phyloP scores from a whole-genome alignment of 768 basidiomycete genomes.

The Hemileccinum rubropunctum region DNA sequence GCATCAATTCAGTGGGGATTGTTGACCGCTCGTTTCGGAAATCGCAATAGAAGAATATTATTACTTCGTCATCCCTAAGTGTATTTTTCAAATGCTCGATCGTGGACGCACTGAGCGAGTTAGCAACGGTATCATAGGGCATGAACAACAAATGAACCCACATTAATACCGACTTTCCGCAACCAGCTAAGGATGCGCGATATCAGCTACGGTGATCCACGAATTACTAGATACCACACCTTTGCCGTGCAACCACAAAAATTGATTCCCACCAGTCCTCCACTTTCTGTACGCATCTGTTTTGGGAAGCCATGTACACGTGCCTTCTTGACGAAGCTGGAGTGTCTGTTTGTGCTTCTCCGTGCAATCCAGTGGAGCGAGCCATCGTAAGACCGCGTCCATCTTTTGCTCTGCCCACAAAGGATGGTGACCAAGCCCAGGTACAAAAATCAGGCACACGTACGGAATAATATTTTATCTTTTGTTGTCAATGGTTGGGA shows the following conservation, averaged over 20 bases:
- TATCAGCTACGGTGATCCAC: not conserved
- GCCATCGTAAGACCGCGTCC: conserved; percentile 1
- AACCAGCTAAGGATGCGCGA: not conserved
- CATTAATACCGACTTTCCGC: conserved; percentile 1
- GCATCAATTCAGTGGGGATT: not conserved
- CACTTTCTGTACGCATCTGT: not conserved
- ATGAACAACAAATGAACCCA: not conserved
- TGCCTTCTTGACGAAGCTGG: not conserved
- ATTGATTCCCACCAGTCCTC: not conserved
- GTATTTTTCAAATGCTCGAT: not conserved
- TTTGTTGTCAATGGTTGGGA: too few species aligned
- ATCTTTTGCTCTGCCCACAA: not conserved
- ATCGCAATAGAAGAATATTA: conserved; percentile 4
- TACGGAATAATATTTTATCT: not conserved
- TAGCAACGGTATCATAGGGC: too few species aligned
- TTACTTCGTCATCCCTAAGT: not conserved
- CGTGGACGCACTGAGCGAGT: conserved; percentile 3
- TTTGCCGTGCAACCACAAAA: conserved; percentile 4
- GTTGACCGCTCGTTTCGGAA: conserved; percentile 1
- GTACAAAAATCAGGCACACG: not conserved
- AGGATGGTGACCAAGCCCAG: not conserved
- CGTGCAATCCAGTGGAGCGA: not conserved
- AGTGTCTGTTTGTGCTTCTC: not conserved
- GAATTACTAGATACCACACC: not conserved
- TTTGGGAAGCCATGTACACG: not conserved